These are phyloP conservation scores for Aspergillus haitiensis DNA, from an alignment of 495 filamentous ascomycete genomes.

Conservation along the genomic window DNA sequence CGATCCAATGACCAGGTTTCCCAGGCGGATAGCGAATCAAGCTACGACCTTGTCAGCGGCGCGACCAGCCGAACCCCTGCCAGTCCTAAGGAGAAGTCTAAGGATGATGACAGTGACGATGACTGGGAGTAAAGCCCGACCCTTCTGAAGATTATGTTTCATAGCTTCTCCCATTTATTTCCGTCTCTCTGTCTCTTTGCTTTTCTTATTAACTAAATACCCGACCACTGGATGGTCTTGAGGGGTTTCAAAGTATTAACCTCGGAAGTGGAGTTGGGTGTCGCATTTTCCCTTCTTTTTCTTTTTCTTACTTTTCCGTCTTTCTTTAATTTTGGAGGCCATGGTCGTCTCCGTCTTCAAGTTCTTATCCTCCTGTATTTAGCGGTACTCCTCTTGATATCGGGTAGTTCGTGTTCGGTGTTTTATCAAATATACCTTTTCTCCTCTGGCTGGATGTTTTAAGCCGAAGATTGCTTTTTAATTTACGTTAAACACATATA, in stretches of 20 bases:
- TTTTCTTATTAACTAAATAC: not conserved
- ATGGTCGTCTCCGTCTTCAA: not conserved
- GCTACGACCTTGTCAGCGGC: constrained; percentile 91
- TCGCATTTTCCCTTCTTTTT: constrained; percentile 1
- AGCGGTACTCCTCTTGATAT: constrained; percentile 11
- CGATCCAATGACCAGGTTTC: constrained; percentile 85
- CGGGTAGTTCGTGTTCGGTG: constrained; percentile 2
- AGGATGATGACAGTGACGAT: constrained; percentile 62
- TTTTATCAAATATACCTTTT: constrained; percentile 8
- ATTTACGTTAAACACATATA: not conserved
- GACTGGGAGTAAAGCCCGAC: constrained; percentile 73
- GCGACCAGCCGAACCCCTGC: constrained; percentile 73
- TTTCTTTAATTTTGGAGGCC: not conserved
- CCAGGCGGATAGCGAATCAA: constrained; percentile 83
- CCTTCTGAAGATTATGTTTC: not conserved
- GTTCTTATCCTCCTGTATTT: constrained; percentile 10
- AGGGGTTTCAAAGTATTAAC: constrained; percentile 8
- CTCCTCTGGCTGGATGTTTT: not conserved
- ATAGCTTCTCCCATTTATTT: not conserved
- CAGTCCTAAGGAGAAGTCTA: constrained; percentile 69
- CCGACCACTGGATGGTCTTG: constrained; percentile 25
- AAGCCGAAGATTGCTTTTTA: not conserved
- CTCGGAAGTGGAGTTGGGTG: constrained; percentile 20
- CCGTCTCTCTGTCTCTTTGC: not conserved
- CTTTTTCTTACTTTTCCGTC: constrained; percentile 1